Base-by-base conservation (phyloP, 768 basidiomycete genomes). In the Lentinula lateritia region DNA sequence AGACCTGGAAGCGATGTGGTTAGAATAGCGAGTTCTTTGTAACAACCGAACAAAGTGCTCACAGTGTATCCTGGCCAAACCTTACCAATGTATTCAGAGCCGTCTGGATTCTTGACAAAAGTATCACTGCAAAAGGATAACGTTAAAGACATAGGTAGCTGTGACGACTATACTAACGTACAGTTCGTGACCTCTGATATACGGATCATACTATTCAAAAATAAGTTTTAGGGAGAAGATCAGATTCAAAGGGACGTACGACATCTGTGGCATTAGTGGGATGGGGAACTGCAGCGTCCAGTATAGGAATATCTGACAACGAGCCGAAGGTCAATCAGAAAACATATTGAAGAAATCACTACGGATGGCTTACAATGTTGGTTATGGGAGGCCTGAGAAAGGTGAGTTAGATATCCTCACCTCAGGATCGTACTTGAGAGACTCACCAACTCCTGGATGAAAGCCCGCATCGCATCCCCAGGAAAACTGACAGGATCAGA, bases 21-120 rank as follows among this genome's bases (percentile, higher is more conserved):
- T 28, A 13, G 20, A 16, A 50, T 23, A 16, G 13, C 15, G 13
- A 23, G 23, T 23, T 38, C 57, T 34, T n/a, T 20, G 18, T 16
- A n/a, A 34, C 16, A 32, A 20, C 20, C 8, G 18, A 18, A 41
- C 16, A 39, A n/a, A 52, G 15, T 18, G 68, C 78, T 16, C 39
- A 85, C 88, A 6, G 87, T 86, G 71, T 83, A 87, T 23, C 90
- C 88, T 15, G 90, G 89, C 89, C 88, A 92, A 8, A 90, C 89
- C 67, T 86, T 79, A 10, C 91, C 91, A 1, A 90, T 68, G 70
- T 88, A 92, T 66, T 86, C 80, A 41, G 85, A 80, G 0, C 85
- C 86, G 66, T 92, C 86, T 0, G 86, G 86, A 69, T 92, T 91
- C 66, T 84, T 90, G 55, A 93, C 81, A 71, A 86, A 92, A 0